Conservation (phyloP, 164 flowering plant genomes). For the Liriodendron chinense region DNA sequence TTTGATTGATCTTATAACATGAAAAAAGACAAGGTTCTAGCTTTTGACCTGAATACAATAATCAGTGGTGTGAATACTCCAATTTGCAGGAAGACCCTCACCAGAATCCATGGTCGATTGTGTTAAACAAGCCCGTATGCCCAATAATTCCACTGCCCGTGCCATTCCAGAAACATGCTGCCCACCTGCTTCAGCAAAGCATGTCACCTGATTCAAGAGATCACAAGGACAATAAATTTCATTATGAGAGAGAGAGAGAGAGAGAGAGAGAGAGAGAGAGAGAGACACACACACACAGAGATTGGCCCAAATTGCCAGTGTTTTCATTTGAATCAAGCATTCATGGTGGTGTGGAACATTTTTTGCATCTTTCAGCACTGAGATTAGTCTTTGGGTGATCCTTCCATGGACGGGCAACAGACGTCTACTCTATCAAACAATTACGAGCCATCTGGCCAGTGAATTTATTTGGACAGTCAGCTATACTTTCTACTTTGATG, state of each 20-base stretch:
- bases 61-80: conserved; percentile 60
- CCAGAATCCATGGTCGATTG: conserved; percentile 85
- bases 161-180: conserved; percentile 93
- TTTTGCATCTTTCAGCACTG: background rate
- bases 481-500: background rate
- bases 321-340: background rate
- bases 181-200: conserved; percentile 98
- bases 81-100: conserved; percentile 65
- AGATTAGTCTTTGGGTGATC: background rate
- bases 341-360: background rate
- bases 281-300: background rate
- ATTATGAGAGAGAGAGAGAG: background rate
- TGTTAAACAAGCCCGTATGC: conserved; percentile 76
- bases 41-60: conserved; percentile 74
- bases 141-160: conserved; percentile 71
- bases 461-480: background rate
- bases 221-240: background rate
- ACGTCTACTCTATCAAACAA: background rate
- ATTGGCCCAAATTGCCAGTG: background rate
- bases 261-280: no score
- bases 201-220: conserved; percentile 58
- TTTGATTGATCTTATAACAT: background rate
- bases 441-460: background rate
- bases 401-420: background rate
- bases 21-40: background rate